Percentiles rank a stretch among this genome's conserved stretches.
phyloP scores from a whole-genome alignment of 306 rosid genomes.

The Cercis canadensis region DNA sequence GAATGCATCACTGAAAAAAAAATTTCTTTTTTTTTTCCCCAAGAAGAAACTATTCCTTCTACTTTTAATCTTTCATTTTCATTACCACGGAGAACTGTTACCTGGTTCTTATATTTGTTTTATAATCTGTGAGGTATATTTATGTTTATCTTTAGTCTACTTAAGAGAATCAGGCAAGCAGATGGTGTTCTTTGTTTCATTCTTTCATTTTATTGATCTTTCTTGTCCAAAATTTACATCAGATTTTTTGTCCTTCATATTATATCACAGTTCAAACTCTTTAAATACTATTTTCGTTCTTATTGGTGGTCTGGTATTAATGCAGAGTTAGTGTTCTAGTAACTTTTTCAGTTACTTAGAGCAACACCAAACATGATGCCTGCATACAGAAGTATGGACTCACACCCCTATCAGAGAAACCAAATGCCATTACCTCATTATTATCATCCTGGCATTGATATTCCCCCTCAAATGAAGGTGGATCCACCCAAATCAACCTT shows the following conservation, averaged over 20 bases:
- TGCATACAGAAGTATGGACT: slow-evolving; percentile 50
- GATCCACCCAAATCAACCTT: slow-evolving; percentile 52
- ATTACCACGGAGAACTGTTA: no score
- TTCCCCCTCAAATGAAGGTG: slow-evolving; percentile 46
- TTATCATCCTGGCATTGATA: slow-evolving; percentile 36
- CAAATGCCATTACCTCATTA: slow-evolving; percentile 42
- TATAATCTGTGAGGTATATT: no score
- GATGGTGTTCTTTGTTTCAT: background rate
- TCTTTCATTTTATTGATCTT: background rate
- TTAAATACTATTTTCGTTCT: background rate
- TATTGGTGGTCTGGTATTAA: background rate
- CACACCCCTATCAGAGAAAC: slow-evolving; percentile 57
- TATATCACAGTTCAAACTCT: background rate
- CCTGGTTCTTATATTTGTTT: no score
- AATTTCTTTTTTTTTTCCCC: no score
- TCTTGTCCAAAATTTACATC: background rate
- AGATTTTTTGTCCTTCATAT: background rate
- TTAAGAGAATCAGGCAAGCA: no score
- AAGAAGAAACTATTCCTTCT: no score
- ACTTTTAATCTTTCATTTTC: no score
- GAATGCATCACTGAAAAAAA: no score
- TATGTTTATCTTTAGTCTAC: no score
- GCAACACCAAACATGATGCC: slow-evolving; percentile 53
- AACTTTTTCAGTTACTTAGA: slow-evolving; percentile 5
- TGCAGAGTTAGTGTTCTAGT: slow-evolving; percentile 20